phyloP scores from a whole-genome alignment of 73 alveolate species.

The Stentor coeruleus region DNA sequence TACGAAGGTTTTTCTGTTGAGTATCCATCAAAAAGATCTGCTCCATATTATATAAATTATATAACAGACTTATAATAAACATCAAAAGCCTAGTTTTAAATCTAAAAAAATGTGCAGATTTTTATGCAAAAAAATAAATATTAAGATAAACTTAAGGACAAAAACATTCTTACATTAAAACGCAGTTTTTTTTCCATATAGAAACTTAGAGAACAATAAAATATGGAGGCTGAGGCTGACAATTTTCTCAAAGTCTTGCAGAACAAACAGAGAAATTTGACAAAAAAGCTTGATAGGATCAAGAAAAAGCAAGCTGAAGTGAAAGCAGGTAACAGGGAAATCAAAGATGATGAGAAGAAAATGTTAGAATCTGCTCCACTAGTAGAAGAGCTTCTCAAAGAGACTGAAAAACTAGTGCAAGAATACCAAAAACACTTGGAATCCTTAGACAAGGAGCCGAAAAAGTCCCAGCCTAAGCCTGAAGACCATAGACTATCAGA shows the following conservation, averaged over 20 bases:
- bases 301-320: background rate
- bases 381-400: background rate
- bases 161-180: no score
- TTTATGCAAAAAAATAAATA: no score
- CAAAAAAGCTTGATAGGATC: slow-evolving; percentile 10
- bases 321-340: background rate
- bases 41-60: slow-evolving; percentile 41
- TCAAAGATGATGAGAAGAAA: background rate
- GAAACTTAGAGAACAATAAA: no score
- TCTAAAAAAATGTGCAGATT: no score
- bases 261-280: background rate
- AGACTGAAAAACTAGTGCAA: background rate
- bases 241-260: background rate
- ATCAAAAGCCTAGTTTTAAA: no score
- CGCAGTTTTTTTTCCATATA: no score
- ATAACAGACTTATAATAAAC: no score
- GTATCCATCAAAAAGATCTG: slow-evolving; percentile 40
- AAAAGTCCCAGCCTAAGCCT: background rate
- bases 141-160: no score
- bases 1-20: slow-evolving; percentile 32
- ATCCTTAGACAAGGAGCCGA: background rate
- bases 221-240: background rate
- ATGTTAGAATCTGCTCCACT: background rate
- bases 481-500: background rate
- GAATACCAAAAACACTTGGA: background rate